Evolutionary conservation across 306 rosid species (phyloP).

Genomic region (Quercus bicolor): DNA sequence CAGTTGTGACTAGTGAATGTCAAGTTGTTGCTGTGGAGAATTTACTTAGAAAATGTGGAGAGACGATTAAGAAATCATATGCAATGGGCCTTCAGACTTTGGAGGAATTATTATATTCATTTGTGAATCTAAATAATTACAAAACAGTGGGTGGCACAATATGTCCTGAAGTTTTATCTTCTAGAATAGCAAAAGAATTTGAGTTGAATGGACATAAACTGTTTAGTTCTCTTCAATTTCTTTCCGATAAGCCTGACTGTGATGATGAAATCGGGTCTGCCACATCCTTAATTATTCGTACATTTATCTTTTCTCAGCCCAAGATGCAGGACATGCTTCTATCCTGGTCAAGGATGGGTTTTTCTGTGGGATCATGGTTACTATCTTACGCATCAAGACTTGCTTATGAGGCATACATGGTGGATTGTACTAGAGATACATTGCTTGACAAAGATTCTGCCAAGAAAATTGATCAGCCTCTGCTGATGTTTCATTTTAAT

Average conservation of each 20-base stretch:
- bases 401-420: conserved; percentile 25
- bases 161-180: conserved; percentile 7
- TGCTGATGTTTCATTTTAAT: conserved; percentile 19
- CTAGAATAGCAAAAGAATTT: conserved; percentile 11
- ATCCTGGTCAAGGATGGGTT: conserved; percentile 26
- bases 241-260: conserved; percentile 9
- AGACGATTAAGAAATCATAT: conserved; percentile 10
- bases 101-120: conserved; percentile 12
- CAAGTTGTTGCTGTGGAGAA: conserved; percentile 16
- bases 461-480: background rate
- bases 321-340: conserved; percentile 27
- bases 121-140: conserved; percentile 14
- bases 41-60: conserved; percentile 16
- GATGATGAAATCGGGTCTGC: conserved; percentile 31
- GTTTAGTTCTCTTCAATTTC: conserved; percentile 20
- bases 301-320: conserved; percentile 18
- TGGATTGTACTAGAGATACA: background rate
- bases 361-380: conserved; percentile 24
- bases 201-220: conserved; percentile 27
- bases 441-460: background rate
- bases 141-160: background rate
- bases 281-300: conserved; percentile 25
- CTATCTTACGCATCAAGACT: conserved; percentile 29
- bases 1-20: background rate
- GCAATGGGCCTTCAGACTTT: conserved; percentile 11